Percentiles rank a stretch among this genome's conserved stretches.
Evolutionary conservation across 140 eudicot species (phyloP).

Genomic region (Flaveria floridana): DNA sequence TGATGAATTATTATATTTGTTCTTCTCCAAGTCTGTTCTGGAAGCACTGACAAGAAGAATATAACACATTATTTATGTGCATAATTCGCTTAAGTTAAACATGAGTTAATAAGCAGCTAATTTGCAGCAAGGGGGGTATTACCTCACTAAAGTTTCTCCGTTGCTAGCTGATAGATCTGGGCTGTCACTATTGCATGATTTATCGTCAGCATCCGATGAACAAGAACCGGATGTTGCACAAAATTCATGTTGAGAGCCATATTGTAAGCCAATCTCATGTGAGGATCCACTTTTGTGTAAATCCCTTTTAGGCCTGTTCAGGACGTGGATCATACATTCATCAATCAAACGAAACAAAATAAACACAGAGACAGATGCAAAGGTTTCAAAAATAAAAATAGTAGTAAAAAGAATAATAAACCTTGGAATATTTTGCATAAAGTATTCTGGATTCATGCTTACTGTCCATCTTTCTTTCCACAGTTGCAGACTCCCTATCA

Average conservation of each 20-base stretch:
- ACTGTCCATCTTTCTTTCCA: slow-evolving; percentile 68
- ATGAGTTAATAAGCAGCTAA: neutral
- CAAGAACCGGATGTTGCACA: slow-evolving; percentile 61
- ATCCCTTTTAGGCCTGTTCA: slow-evolving; percentile 54
- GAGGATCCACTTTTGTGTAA: slow-evolving; percentile 36
- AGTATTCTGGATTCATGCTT: slow-evolving; percentile 53
- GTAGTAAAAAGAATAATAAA: slow-evolving; percentile 26
- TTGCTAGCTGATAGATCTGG: slow-evolving; percentile 36
- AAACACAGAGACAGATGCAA: neutral
- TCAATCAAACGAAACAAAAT: neutral
- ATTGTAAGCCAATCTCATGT: slow-evolving; percentile 40
- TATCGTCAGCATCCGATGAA: slow-evolving; percentile 62
- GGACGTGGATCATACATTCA: slow-evolving; percentile 9
- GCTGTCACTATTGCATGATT: slow-evolving; percentile 57
- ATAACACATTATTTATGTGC: neutral
- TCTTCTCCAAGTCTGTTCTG: slow-evolving; percentile 44
- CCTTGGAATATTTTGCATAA: slow-evolving; percentile 61
- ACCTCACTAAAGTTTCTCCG: slow-evolving; percentile 58
- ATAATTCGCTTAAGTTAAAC: neutral
- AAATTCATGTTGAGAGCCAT: slow-evolving; percentile 41
- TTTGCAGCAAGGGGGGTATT: slow-evolving; percentile 7
- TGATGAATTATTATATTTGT: slow-evolving; percentile 37
- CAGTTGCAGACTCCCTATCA: slow-evolving; percentile 65
- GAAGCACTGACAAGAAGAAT: slow-evolving; percentile 28
- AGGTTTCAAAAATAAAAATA: slow-evolving; percentile 4